A percentile compares a stretch with the other conserved stretches of the same genome.
Conservation (phyloP, 352 stramenopile species). For the Salisapilia sapeloensis region DNA sequence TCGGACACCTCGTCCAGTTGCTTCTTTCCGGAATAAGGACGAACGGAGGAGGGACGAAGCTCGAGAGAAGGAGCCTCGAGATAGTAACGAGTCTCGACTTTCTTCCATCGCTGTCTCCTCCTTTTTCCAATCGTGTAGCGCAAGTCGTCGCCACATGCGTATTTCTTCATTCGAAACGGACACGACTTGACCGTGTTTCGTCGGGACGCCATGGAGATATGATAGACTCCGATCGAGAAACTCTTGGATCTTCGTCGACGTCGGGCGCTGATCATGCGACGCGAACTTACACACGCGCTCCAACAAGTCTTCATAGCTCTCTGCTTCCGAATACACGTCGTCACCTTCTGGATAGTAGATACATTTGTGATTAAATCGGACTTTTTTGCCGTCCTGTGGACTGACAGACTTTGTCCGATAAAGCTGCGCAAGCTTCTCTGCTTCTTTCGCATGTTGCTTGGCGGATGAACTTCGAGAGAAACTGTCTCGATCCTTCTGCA, state of each 20-base stretch:
- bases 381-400: conserved; percentile 17
- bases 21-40: neutral
- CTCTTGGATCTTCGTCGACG: conserved; percentile 52
- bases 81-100: too few relatives aligned
- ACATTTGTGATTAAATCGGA: conserved; percentile 16
- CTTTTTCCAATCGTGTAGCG: conserved; percentile 35
- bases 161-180: conserved; percentile 73
- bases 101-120: conserved; percentile 36
- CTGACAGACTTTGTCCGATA: conserved; percentile 6
- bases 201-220: conserved; percentile 43
- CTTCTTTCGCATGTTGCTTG: conserved; percentile 16
- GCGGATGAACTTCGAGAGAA: conserved; percentile 38
- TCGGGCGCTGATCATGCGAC: conserved; percentile 42
- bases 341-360: conserved; percentile 11
- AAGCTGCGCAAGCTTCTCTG: conserved; percentile 12
- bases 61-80: neutral
- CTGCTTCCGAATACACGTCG: conserved; percentile 23
- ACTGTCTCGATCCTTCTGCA: conserved; percentile 43
- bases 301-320: conserved; percentile 63
- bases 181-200: conserved; percentile 49
- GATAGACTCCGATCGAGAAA: conserved; percentile 63
- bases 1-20: neutral
- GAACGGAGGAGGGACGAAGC: neutral
- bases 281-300: conserved; percentile 55
- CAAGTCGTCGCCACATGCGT: conserved; percentile 56